phyloP scores from a whole-genome alignment of 2,329 filamentous ascomycete species.

The Camillea tinctor region DNA sequence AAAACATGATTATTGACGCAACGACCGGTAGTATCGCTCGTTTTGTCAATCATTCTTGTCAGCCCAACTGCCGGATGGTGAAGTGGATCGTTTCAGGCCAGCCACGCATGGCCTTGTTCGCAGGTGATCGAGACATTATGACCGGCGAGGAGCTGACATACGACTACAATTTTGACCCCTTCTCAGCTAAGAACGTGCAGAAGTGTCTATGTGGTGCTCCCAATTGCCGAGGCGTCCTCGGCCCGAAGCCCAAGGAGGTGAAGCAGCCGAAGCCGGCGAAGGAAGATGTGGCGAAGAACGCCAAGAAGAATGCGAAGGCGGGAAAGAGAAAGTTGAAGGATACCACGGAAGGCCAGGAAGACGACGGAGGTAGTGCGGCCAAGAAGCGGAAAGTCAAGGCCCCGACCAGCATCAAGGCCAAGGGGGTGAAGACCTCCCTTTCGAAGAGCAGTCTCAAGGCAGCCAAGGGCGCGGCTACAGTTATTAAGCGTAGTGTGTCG shows the following conservation, averaged over 20 bases:
- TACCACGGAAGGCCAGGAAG: slow-evolving; percentile 41
- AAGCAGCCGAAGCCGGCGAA: slow-evolving; percentile 48
- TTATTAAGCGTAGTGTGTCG: slow-evolving; percentile 40
- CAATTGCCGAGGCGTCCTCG: slow-evolving; percentile 64
- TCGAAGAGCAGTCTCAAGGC: slow-evolving; percentile 33
- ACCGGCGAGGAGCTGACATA: slow-evolving; percentile 96
- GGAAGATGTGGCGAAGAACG: slow-evolving; percentile 35
- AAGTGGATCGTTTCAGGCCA: slow-evolving; percentile 95
- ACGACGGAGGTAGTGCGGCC: slow-evolving; percentile 25
- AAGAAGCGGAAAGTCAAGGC: slow-evolving; percentile 50
- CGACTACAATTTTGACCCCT: slow-evolving; percentile 75
- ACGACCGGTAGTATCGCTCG: slow-evolving; percentile 93
- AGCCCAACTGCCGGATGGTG: slow-evolving; percentile 95
- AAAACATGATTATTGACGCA: slow-evolving; percentile 98
- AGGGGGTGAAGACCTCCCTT: slow-evolving; percentile 24
- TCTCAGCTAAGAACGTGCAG: slow-evolving; percentile 67
- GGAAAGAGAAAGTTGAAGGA: slow-evolving; percentile 59
- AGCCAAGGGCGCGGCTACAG: slow-evolving; percentile 35
- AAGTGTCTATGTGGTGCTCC: slow-evolving; percentile 62
- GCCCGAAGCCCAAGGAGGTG: slow-evolving; percentile 58
- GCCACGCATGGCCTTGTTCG: slow-evolving; percentile 94
- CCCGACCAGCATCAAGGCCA: slow-evolving; percentile 34
- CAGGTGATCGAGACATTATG: slow-evolving; percentile 83
- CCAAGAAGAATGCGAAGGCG: slow-evolving; percentile 40
- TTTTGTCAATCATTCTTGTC: slow-evolving; percentile 97